These are phyloP conservation scores for Scheffersomyces quercinus DNA, from an alignment of 1,139 yeast species.

Conservation along the genomic window DNA sequence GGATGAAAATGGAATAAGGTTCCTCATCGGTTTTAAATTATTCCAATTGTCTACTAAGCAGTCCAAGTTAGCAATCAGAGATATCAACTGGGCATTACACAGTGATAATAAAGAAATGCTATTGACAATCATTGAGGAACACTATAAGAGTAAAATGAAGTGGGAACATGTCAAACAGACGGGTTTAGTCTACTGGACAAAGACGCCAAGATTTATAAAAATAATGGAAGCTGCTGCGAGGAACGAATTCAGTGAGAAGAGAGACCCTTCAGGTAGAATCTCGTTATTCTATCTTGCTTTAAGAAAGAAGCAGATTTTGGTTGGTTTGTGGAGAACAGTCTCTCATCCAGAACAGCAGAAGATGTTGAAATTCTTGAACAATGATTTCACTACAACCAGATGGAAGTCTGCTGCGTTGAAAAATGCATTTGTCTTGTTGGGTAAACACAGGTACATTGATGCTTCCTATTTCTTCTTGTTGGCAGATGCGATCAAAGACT, in stretches of 20 bases:
- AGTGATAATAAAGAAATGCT: conserved; percentile 75
- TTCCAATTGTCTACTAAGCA: conserved; percentile 52
- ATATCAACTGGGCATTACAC: conserved; percentile 84
- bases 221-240: conserved; percentile 70
- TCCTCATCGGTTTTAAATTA: conserved; percentile 69
- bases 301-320: conserved; percentile 69
- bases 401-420: conserved; percentile 90
- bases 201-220: conserved; percentile 44
- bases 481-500: conserved; percentile 76
- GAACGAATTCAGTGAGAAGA: conserved; percentile 57
- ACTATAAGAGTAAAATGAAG: conserved; percentile 44
- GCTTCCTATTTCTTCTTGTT: conserved; percentile 89
- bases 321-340: conserved; percentile 81
- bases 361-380: conserved; percentile 70
- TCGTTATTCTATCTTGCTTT: conserved; percentile 78
- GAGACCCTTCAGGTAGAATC: conserved; percentile 74
- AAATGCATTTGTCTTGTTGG: conserved; percentile 86
- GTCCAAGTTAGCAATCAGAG: conserved; percentile 66
- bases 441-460: conserved; percentile 83
- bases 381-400: conserved; percentile 71
- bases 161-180: conserved; percentile 65
- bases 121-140: conserved; percentile 52
- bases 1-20: conserved; percentile 74
- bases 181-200: conserved; percentile 76
- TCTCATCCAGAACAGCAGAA: conserved; percentile 82